These are phyloP conservation scores for Pisolithus tinctorius DNA, from an alignment of 768 basidiomycete species.

Conservation along the genomic window DNA sequence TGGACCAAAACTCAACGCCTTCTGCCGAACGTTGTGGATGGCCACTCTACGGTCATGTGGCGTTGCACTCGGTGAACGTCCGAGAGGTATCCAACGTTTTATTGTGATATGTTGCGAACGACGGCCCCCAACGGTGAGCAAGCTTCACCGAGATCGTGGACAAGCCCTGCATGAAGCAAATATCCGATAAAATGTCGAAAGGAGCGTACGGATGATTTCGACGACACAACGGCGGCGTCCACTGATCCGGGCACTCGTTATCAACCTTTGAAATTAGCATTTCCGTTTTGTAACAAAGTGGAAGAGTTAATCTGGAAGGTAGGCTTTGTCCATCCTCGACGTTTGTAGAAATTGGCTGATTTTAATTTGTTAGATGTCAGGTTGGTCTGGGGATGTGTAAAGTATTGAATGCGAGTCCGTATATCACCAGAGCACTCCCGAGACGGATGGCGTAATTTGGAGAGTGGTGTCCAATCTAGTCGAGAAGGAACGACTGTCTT, in stretches of 20 bases:
- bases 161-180: conserved; percentile 9
- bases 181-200: background rate
- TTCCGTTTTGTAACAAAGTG: conserved; percentile 7
- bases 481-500: too few relatives aligned
- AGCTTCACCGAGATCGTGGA: conserved; percentile 12
- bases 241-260: conserved; percentile 4
- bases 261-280: conserved; percentile 7
- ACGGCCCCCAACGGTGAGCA: conserved; percentile 13
- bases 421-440: too few relatives aligned
- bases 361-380: too few relatives aligned
- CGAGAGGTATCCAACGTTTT: background rate
- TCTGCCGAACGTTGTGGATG: background rate
- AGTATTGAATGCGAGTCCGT: too few relatives aligned
- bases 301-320: conserved; percentile 8
- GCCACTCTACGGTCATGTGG: background rate
- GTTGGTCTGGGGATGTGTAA: too few relatives aligned
- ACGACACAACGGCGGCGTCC: background rate
- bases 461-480: too few relatives aligned
- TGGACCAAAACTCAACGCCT: conserved; percentile 13
- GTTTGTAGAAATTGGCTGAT: background rate
- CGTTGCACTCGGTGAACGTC: background rate
- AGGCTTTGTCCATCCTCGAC: background rate
- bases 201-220: background rate
- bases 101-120: background rate
- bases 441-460: too few relatives aligned